Percentiles rank a stretch among this genome's conserved stretches.
Conservation (phyloP, 2,329 filamentous ascomycete genomes). For the Pseudogymnoascus sp. region DNA sequence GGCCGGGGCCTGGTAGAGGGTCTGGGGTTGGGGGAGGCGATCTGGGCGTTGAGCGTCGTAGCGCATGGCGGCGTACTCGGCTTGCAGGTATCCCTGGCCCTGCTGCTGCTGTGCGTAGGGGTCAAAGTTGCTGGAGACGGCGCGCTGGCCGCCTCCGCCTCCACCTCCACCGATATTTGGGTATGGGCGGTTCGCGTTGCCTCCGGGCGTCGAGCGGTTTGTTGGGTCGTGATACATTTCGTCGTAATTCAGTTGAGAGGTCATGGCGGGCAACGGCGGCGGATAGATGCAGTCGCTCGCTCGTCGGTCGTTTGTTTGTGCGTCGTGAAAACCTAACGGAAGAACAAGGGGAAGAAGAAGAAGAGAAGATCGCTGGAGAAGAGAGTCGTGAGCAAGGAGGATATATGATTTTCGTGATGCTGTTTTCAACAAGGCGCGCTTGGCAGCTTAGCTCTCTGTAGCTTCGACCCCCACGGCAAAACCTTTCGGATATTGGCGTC, state of each 20-base stretch:
- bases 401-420: neutral
- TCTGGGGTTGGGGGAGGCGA: neutral
- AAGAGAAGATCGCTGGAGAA: neutral
- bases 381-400: neutral
- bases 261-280: neutral
- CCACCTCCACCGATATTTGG: neutral
- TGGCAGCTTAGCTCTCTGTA: neutral
- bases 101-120: neutral
- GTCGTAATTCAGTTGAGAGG: slow-evolving; percentile 4
- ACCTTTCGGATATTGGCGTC: neutral
- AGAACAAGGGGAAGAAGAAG: neutral
- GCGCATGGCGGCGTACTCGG: neutral
- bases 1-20: neutral
- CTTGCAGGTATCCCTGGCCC: neutral
- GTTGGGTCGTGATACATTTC: slow-evolving; percentile 4
- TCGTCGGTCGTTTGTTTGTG: neutral
- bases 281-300: neutral
- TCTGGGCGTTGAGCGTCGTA: neutral
- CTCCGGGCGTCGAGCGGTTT: neutral
- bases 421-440: neutral
- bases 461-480: neutral
- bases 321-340: neutral
- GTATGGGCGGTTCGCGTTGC: neutral
- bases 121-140: neutral
- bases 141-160: neutral